These are phyloP conservation scores for Pleurozium schreberi DNA, from an alignment of 225 moss, liverwort and hornwort genomes.

Conservation along the genomic window DNA sequence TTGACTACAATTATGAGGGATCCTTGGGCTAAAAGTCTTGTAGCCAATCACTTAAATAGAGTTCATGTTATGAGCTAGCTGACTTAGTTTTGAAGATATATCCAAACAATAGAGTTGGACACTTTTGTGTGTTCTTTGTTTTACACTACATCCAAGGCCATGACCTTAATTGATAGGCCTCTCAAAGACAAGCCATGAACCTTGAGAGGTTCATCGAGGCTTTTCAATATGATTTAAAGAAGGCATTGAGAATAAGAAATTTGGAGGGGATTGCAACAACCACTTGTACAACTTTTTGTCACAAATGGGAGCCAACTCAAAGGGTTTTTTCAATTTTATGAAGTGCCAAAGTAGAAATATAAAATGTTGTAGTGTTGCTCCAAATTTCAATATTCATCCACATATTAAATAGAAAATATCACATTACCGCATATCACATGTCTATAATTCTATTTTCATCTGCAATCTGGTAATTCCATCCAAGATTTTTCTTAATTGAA, in stretches of 20 bases:
- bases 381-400: too few species aligned
- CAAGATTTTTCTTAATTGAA: too few species aligned
- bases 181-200: not conserved
- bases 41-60: not conserved
- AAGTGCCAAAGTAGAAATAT: too few species aligned
- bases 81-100: not conserved
- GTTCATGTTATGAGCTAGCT: not conserved
- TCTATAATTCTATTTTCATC: too few species aligned
- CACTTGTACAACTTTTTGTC: not conserved
- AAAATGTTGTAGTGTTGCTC: too few species aligned
- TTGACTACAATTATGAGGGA: not conserved
- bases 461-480: too few species aligned
- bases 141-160: not conserved
- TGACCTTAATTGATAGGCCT: not conserved
- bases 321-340: too few species aligned
- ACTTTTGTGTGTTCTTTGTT: not conserved
- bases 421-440: too few species aligned
- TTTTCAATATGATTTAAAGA: not conserved
- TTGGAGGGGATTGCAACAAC: not conserved
- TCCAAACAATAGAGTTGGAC: not conserved
- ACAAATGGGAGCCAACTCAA: rapidly evolving
- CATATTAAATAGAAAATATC: too few species aligned
- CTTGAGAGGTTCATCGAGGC: not conserved
- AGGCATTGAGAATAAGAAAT: not conserved
- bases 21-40: not conserved